Evolutionary conservation across 805 yeast genomes (phyloP), one percentile per base, ranked within the genome.

Genomic region (Lipomyces orientalis): DNA sequence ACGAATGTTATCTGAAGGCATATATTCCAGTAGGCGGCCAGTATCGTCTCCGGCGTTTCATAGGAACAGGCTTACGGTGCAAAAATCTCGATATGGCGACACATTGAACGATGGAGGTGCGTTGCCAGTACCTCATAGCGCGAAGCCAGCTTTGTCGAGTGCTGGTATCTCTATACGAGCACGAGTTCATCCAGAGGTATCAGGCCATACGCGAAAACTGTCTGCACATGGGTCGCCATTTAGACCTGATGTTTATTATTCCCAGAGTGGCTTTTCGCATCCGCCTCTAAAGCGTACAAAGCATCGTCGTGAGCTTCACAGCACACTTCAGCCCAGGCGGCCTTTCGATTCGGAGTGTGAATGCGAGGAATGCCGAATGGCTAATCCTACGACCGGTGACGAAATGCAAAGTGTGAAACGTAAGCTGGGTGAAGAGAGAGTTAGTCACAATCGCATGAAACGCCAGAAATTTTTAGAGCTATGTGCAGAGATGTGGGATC

Each of bases 401-500:
- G 49, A 43, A 8, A 6, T n/a, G 22, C 49, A 43, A 19, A n/a
- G 12, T 43, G 49, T 4, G 22, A 43, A 9, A 8, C 49, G 22
- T 12, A n/a, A 16, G 49, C 6, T 43, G 49, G 22, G 49, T 16
- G 49, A 43, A 16, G 49, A 43, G 22, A 19, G 22, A 16, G 22
- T 8, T 16, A 7, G 49, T 43, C 49, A 43, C 22, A n/a, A n/a
- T 8, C 49, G 49, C 22, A 4, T 25, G 14, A 56, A 46, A 49
- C 57, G 64, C 4, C 31, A 51, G n/a, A 55, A 72, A 49, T 78
- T 76, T 66, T 52, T 77, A 66, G 71, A 70, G 60, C 66, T 78
- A 55, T 77, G 80, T 62, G 67, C 73, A 1, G 76, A 78, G 60
- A 63, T 74, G 70, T 78, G 78, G 77, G 79, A 77, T 58, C 54